A percentile compares a stretch with the other conserved stretches of the same genome.
Evolutionary conservation across 1,139 yeast species (phyloP).

Genomic region (Debaryomyces psychrophilus): DNA sequence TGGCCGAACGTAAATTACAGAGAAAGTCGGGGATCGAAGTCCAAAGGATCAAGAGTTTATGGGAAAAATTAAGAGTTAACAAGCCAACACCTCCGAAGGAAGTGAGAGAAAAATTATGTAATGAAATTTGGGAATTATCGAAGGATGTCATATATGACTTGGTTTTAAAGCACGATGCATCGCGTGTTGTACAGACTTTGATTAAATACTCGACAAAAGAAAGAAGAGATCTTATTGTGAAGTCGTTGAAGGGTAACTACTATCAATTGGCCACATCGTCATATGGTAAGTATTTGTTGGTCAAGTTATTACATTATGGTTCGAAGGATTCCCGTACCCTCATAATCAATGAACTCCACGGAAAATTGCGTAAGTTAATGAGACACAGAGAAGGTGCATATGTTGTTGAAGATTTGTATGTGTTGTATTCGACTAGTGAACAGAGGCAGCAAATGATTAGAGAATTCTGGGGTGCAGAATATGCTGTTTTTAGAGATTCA

Average conservation of each 20-base stretch:
- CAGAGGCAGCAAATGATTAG: constrained; percentile 90
- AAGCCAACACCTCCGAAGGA: constrained; percentile 80
- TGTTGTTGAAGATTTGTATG: constrained; percentile 91
- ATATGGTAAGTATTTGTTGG: constrained; percentile 88
- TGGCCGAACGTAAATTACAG: constrained; percentile 81
- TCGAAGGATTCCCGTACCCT: constrained; percentile 74
- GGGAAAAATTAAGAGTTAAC: constrained; percentile 92
- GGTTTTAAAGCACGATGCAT: constrained; percentile 94
- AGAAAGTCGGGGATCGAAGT: constrained; percentile 87
- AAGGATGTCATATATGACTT: constrained; percentile 79
- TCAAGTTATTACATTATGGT: constrained; percentile 91
- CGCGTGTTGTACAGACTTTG: constrained; percentile 92
- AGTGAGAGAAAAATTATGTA: constrained; percentile 75
- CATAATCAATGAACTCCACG: constrained; percentile 84
- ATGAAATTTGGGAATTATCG: constrained; percentile 84
- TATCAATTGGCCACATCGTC: constrained; percentile 88
- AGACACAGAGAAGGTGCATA: constrained; percentile 99
- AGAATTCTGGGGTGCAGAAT: constrained; percentile 97
- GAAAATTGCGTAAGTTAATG: constrained; percentile 87
- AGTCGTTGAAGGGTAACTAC: constrained; percentile 72
- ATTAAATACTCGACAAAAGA: constrained; percentile 83
- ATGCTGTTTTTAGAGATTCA: constrained; percentile 83
- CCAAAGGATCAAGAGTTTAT: constrained; percentile 79
- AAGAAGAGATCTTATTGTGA: constrained; percentile 72
- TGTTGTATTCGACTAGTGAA: constrained; percentile 79